Base-by-base conservation (phyloP, 192 early-diverging fungal species). In the Geosiphon pyriformis region DNA sequence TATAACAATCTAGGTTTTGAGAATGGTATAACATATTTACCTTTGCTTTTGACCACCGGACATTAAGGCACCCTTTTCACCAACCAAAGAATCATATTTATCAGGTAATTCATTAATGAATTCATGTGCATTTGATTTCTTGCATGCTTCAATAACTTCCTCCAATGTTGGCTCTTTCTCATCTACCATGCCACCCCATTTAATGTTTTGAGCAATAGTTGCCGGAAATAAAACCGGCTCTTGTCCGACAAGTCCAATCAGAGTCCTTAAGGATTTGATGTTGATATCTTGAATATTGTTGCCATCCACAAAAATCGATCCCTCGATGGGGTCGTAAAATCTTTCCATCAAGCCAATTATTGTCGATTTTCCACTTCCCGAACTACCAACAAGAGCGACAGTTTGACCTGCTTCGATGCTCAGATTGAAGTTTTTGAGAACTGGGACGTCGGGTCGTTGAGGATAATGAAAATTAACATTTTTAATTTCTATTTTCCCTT, bases 181-280 rank as follows among this genome's bases (percentile, higher is more conserved):
- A 18, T 53, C 35, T 11, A 78, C 68, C 7, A 75, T 60, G 17
- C 82, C 80, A 47, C 90, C 91, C 73, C 86, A 84, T 6, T 84
- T 56, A 32, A 98, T 80, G 77, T 98, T 98, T 71, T 94, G 82
- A 62, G 81, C 78, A 62, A 98, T 89, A 55, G 69, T 82, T 17
- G 76, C 78, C 55, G 76, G 88, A 72, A 96, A 96, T 48, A 98
- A 82, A 35, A 96, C 86, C 1, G 94, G 95, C 71, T 94, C 94
- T 81, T 94, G 94, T 52, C 83, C 81, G 60, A 96, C 94, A 27
- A 96, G 80, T 35, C 93, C 95, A 56, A 98, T 90, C 56, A 91
- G 86, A 60, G 81, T 79, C 22, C 96, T 87, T 37, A 96, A 74
- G 82, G 88, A 96, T 27, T 80, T 71, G 33, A 95, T 78, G 54